These are phyloP conservation scores for Nicotiana sylvestris DNA, from an alignment of 257 asterid genomes.

Conservation along the genomic window DNA sequence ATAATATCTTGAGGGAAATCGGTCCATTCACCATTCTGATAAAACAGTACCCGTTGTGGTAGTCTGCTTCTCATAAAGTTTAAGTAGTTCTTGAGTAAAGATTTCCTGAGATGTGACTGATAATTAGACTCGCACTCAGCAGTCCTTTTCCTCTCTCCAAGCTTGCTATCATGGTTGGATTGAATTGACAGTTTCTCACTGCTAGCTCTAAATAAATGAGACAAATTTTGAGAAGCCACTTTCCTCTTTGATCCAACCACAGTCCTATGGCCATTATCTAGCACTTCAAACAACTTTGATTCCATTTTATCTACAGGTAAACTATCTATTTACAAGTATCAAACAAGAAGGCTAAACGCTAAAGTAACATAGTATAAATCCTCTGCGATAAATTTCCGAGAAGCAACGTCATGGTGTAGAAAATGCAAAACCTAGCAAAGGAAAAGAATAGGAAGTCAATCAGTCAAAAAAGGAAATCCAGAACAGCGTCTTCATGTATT, in stretches of 20 bases:
- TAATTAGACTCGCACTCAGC: constrained; percentile 16
- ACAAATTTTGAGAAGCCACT: constrained; percentile 28
- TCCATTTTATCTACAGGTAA: constrained; percentile 48
- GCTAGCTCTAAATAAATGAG: constrained; percentile 31
- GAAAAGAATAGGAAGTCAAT: constrained; percentile 2
- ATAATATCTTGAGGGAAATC: constrained; percentile 63
- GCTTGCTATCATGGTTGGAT: constrained; percentile 26
- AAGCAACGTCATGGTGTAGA: background rate
- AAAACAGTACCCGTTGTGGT: constrained; percentile 63
- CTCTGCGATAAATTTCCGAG: background rate
- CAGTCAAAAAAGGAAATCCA: constrained; percentile 1
- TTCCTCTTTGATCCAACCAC: constrained; percentile 60
- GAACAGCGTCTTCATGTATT: background rate
- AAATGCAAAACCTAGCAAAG: background rate
- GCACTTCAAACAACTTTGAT: constrained; percentile 57
- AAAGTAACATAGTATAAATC: constrained; percentile 17
- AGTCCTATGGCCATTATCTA: constrained; percentile 48
- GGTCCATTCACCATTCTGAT: constrained; percentile 62
- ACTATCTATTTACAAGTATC: constrained; percentile 43
- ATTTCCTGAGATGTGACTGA: constrained; percentile 27
- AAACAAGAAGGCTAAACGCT: constrained; percentile 29
- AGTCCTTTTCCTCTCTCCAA: constrained; percentile 48
- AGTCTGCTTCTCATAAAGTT: constrained; percentile 59
- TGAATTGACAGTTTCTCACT: constrained; percentile 34
- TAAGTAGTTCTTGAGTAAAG: constrained; percentile 37